Evolutionary conservation across 768 basidiomycete genomes (phyloP).

Genomic region (Naganishia vaughanmartiniae): DNA sequence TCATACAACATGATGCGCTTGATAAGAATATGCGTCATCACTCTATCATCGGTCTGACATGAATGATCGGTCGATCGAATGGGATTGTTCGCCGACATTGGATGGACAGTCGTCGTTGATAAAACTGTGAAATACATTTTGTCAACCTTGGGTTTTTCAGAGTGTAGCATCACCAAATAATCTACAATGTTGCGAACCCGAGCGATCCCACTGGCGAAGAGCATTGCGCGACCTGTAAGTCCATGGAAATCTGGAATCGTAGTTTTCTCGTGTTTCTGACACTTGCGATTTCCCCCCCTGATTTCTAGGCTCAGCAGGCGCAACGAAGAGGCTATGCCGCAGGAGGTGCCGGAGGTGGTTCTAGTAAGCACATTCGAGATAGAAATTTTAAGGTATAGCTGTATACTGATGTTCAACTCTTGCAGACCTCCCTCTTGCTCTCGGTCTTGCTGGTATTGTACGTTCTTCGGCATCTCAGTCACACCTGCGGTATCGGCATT

Average conservation of each 20-base stretch:
- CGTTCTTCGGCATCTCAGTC: conserved; percentile 4
- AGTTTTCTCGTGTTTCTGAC: background rate
- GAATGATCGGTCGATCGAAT: background rate
- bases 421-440: conserved; percentile 37
- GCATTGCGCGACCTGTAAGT: conserved; percentile 24
- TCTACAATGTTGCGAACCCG: conserved; percentile 24
- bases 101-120: background rate
- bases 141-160: too few species aligned
- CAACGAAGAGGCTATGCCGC: conserved; percentile 36
- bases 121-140: background rate
- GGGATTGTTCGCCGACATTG: background rate
- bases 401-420: background rate
- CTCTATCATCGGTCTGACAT: background rate
- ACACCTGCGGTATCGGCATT: background rate
- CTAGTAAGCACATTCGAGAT: conserved; percentile 31
- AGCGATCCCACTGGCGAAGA: conserved; percentile 25
- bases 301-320: conserved; percentile 2
- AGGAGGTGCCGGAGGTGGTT: conserved; percentile 33
- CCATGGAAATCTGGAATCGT: background rate
- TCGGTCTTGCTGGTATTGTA: conserved; percentile 41
- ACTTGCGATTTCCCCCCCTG: background rate
- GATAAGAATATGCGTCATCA: background rate
- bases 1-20: background rate
- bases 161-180: background rate
- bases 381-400: background rate